phyloP scores from a whole-genome alignment of 1,284 basidiomycete species.

The Malassezia vespertilionis region DNA sequence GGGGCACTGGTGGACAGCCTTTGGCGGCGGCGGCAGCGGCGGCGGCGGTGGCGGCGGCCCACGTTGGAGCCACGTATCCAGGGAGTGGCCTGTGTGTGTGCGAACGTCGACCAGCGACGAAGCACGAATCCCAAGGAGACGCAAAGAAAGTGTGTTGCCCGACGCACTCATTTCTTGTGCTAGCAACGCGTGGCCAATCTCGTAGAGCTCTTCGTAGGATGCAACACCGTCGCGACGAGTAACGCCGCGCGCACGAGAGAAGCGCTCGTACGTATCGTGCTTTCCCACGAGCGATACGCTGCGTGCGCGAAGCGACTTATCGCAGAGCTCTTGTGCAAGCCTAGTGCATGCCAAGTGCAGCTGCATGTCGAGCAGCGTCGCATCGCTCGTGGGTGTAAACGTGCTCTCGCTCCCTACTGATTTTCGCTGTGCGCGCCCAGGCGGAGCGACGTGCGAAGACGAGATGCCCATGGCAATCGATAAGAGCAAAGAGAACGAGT shows the following conservation, averaged over 20 bases:
- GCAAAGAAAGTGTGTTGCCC: slow-evolving; percentile 15
- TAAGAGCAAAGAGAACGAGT: slow-evolving; percentile 35
- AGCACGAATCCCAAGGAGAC: slow-evolving; percentile 36
- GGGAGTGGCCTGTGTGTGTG: slow-evolving; percentile 5
- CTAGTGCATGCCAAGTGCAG: slow-evolving; percentile 27
- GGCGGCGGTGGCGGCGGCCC: background rate
- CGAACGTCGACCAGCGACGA: slow-evolving; percentile 30
- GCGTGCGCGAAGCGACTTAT: slow-evolving; percentile 30
- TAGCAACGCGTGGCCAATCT: slow-evolving; percentile 22
- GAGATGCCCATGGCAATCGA: slow-evolving; percentile 35
- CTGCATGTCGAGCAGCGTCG: slow-evolving; percentile 18
- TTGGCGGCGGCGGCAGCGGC: background rate
- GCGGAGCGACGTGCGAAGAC: slow-evolving; percentile 30
- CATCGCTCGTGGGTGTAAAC: slow-evolving; percentile 34
- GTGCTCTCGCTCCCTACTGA: slow-evolving; percentile 44
- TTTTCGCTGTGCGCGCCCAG: slow-evolving; percentile 33
- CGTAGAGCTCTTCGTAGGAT: slow-evolving; percentile 31
- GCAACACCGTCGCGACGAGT: slow-evolving; percentile 19
- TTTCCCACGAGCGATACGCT: slow-evolving; percentile 40
- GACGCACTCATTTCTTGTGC: slow-evolving; percentile 24
- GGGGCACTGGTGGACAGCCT: background rate
- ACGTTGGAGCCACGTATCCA: slow-evolving; percentile 4
- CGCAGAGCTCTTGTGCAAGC: slow-evolving; percentile 34
- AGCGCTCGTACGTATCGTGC: slow-evolving; percentile 35
- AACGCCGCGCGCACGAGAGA: slow-evolving; percentile 23